Evolutionary conservation across 2,329 filamentous ascomycete species (phyloP).

Genomic region (Diaporthe ampelina): DNA sequence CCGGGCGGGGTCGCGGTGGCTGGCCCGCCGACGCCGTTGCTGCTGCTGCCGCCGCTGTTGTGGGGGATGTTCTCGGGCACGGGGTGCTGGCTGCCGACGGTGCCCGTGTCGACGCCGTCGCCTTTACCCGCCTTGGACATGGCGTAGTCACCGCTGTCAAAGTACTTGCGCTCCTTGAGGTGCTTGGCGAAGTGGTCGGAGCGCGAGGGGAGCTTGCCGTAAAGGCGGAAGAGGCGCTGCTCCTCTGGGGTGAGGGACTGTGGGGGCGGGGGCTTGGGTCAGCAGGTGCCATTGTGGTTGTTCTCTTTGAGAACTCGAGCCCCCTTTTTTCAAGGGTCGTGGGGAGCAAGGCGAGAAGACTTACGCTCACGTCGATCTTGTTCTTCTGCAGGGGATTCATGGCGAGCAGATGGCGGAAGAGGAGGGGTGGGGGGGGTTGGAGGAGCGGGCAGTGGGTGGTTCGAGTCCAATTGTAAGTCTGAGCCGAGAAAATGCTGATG

Average conservation of each 20-base stretch:
- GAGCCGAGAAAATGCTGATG: not conserved
- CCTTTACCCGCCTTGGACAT: constrained; percentile 98
- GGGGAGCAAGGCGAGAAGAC: constrained; percentile 53
- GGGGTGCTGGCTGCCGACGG: constrained; percentile 94
- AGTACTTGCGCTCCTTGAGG: constrained; percentile 99
- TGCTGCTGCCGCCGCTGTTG: constrained; percentile 66
- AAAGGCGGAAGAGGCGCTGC: constrained; percentile 95
- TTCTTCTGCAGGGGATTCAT: constrained; percentile 99
- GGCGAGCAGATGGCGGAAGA: constrained; percentile 48
- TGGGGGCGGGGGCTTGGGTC: constrained; percentile 16
- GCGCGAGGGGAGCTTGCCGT: constrained; percentile 97
- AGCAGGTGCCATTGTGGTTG: constrained; percentile 7
- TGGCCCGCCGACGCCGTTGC: constrained; percentile 42
- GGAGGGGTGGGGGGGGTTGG: not conserved
- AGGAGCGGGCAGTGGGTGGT: not conserved
- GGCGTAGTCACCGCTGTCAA: constrained; percentile 96
- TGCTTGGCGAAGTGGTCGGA: constrained; percentile 98
- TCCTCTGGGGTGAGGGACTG: constrained; percentile 95
- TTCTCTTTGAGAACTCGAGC: not conserved
- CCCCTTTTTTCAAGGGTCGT: constrained; percentile 31
- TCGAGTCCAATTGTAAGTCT: constrained; percentile 20
- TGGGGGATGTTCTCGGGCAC: constrained; percentile 96
- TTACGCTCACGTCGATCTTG: constrained; percentile 95
- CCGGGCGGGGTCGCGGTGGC: constrained; percentile 13
- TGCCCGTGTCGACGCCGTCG: constrained; percentile 91